A percentile compares a stretch with the other conserved stretches of the same genome.
These are phyloP conservation scores for Exophiala spinifera DNA, from an alignment of 2,329 filamentous ascomycete species.

Conservation along the genomic window DNA sequence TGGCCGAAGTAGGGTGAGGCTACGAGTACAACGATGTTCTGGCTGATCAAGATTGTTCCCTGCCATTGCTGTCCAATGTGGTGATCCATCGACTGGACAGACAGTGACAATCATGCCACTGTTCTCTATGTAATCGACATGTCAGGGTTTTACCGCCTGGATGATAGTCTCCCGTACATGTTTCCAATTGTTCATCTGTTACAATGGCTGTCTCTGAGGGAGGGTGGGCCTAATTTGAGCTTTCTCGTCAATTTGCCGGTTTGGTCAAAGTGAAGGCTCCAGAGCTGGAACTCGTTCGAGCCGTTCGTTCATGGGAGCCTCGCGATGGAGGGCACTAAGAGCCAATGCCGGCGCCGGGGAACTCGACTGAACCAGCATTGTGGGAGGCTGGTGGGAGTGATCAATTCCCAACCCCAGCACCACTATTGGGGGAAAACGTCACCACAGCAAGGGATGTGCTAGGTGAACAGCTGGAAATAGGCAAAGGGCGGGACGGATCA, in stretches of 20 bases:
- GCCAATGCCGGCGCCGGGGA: conserved; percentile 1
- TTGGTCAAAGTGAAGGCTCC: conserved; percentile 8
- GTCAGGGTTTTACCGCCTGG: too few relatives aligned
- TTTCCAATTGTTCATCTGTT: background rate
- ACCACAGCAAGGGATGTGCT: background rate
- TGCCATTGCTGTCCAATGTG: background rate
- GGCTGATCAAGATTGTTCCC: background rate
- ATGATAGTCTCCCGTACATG: background rate
- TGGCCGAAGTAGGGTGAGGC: background rate
- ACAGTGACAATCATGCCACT: too few relatives aligned
- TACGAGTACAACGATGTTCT: background rate
- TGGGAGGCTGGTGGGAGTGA: background rate
- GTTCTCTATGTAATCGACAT: too few relatives aligned
- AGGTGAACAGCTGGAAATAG: background rate
- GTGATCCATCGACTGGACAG: too few relatives aligned
- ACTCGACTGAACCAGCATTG: conserved; percentile 1
- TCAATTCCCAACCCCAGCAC: background rate
- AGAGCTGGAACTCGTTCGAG: too few relatives aligned
- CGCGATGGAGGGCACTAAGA: conserved; percentile 3
- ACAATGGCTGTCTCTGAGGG: background rate
- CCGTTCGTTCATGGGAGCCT: background rate
- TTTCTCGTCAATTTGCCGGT: background rate
- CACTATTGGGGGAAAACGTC: background rate
- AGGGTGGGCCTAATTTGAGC: background rate
- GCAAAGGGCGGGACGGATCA: conserved; percentile 4